phyloP scores from a whole-genome alignment of 2,329 filamentous ascomycete genomes.

The Ambrosiella beaveri region DNA sequence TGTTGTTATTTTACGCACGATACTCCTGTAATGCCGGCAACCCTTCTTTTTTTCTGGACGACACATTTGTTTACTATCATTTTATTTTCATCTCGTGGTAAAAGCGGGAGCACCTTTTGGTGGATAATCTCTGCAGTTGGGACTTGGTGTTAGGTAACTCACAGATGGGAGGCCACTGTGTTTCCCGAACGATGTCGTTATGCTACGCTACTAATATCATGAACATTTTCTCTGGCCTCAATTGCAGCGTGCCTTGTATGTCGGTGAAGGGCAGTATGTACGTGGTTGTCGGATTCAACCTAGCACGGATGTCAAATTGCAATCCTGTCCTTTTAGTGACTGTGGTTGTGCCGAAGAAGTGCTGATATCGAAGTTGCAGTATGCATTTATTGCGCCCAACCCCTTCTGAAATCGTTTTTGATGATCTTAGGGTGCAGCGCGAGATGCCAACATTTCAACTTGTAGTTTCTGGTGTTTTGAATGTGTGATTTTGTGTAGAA shows the following conservation, averaged over 20 bases:
- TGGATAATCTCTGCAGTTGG: not conserved
- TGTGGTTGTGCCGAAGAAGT: slow-evolving; percentile 98
- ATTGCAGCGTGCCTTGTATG: not conserved
- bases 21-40: slow-evolving; percentile 5
- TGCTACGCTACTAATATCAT: slow-evolving; percentile 14
- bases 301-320: slow-evolving; percentile 99
- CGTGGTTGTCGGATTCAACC: slow-evolving; percentile 10
- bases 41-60: not conserved
- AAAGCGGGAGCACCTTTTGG: not conserved
- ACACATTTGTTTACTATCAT: not conserved
- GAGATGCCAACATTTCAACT: slow-evolving; percentile 6
- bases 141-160: not conserved
- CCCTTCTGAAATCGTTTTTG: not conserved
- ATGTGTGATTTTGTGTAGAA: not conserved
- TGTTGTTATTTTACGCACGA: slow-evolving; percentile 4
- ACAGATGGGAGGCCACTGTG: not conserved
- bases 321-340: slow-evolving; percentile 68
- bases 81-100: not conserved
- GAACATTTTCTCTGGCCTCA: not conserved
- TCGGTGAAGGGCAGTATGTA: not conserved
- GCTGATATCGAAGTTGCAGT: slow-evolving; percentile 50
- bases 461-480: not conserved
- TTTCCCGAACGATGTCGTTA: not conserved
- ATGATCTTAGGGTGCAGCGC: not conserved
- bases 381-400: not conserved